Evolutionary conservation across 768 basidiomycete species (phyloP), one percentile per base, ranked within the genome.

Genomic region (Dacryopinax spathularia): DNA sequence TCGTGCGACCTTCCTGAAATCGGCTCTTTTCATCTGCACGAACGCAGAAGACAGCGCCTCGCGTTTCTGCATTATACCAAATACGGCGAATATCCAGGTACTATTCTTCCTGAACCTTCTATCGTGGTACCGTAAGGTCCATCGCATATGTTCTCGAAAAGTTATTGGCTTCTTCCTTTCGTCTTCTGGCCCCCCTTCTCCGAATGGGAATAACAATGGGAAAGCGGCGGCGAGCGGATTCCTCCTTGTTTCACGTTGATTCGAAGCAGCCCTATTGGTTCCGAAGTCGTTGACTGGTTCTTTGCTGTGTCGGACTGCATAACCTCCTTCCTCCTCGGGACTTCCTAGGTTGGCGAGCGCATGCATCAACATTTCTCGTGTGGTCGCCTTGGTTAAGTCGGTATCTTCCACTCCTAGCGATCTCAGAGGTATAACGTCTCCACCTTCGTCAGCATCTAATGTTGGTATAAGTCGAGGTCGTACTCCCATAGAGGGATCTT

Each of bases 161-260:
- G 44, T 20, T 20, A 66, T 34, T 20, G 48, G 22, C 2, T 25
- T 48, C n/a, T 35, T 33, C 3, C 44, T 3, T 1, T 33, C 33
- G 10, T 61, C 41, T 61, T 78, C 76, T 34, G 77, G 66, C 0
- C 75, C 75, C 0, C 76, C 76, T 20, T 36, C 25, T 0, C 74
- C 77, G 67, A 75, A 78, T 2, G 76, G 75, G 63, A 75, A 77
- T 0, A 76, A 67, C 0, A 59, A 60, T 0, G 75, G 75, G 48
- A 75, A 77, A 10, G 63, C 22, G 1, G 60, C 36, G 12, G 59
- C 60, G 13, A 64, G 18, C 3, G 44, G 60, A 56, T 68, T 68
- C 16, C 16, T 15, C 0, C 34, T 18, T 12, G 36, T 22, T 62
- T 15, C n/a, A n/a, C 39, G 37, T 1, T 10, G 9, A 27, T 10